These are phyloP conservation scores for Coemansia guatemalensis DNA, from an alignment of 192 early-diverging fungal species.

Conservation along the genomic window DNA sequence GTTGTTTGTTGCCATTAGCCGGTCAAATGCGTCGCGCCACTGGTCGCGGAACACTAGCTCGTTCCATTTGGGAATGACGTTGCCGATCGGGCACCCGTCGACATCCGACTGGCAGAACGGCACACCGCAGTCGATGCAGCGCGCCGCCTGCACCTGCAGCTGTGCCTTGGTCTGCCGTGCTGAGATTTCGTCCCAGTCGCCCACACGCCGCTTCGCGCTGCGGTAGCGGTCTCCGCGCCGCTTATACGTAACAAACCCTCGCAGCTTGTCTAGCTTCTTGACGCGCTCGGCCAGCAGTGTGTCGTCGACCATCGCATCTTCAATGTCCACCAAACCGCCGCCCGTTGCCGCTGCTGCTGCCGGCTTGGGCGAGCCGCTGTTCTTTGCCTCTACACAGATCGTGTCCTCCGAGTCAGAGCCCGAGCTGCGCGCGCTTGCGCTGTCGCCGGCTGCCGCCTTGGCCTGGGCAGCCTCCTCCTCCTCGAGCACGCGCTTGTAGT, in stretches of 20 bases:
- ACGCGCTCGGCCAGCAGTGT: constrained; percentile 66
- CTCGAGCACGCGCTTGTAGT: constrained; percentile 83
- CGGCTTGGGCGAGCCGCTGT: neutral
- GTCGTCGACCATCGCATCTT: constrained; percentile 85
- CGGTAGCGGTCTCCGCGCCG: constrained; percentile 87
- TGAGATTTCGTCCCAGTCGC: constrained; percentile 96
- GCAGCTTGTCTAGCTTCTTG: constrained; percentile 86
- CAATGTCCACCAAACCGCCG: constrained; percentile 77
- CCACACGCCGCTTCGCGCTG: constrained; percentile 71
- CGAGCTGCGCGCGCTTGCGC: neutral
- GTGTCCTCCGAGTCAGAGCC: constrained; percentile 33
- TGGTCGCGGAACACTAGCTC: constrained; percentile 94
- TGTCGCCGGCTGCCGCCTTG: neutral
- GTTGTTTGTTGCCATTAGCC: constrained; percentile 96
- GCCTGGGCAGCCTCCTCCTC: constrained; percentile 54
- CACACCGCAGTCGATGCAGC: constrained; percentile 98
- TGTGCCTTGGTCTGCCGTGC: constrained; percentile 76
- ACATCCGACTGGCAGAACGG: constrained; percentile 97
- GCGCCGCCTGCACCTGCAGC: constrained; percentile 89
- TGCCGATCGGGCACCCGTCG: constrained; percentile 96
- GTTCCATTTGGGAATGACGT: constrained; percentile 99
- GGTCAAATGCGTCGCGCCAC: constrained; percentile 93
- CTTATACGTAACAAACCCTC: constrained; percentile 95
- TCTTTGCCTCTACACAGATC: constrained; percentile 32
- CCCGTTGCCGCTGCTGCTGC: constrained; percentile 53